Percentiles rank a stretch among this genome's conserved stretches.
These are phyloP conservation scores for Earliella scabrosa DNA, from an alignment of 1,284 basidiomycete species.

Conservation along the genomic window DNA sequence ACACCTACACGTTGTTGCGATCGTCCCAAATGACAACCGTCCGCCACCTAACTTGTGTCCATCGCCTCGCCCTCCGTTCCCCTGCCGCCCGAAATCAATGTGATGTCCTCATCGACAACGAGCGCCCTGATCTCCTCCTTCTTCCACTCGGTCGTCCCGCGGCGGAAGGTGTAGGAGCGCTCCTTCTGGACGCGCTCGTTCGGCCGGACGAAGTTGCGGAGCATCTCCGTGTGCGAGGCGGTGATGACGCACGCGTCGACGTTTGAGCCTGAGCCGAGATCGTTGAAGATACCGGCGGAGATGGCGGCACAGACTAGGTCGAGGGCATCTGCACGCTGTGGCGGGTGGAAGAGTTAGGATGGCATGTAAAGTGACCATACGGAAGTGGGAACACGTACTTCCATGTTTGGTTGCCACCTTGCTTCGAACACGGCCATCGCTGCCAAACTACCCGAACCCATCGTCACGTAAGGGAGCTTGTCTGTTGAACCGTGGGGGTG, in stretches of 20 bases:
- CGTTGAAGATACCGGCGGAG: constrained; percentile 98
- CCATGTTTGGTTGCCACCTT: constrained; percentile 84
- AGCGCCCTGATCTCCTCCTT: constrained; percentile 77
- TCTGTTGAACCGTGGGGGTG: constrained; percentile 98
- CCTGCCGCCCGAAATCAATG: constrained; percentile 39
- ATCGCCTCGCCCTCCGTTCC: constrained; percentile 61
- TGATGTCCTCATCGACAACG: constrained; percentile 74
- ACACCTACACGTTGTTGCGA: constrained; percentile 10
- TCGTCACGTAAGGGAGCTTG: constrained; percentile 98
- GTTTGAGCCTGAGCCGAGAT: constrained; percentile 97
- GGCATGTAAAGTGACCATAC: neutral
- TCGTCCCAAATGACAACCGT: neutral
- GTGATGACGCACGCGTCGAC: constrained; percentile 97
- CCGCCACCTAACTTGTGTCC: constrained; percentile 52
- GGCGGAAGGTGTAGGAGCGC: constrained; percentile 81
- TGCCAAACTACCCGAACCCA: constrained; percentile 96
- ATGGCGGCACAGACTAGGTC: constrained; percentile 87
- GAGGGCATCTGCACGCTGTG: constrained; percentile 82
- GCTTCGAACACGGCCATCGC: constrained; percentile 99
- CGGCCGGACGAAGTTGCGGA: constrained; percentile 92
- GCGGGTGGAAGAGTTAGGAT: neutral
- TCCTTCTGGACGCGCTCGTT: constrained; percentile 89
- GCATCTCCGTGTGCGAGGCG: constrained; percentile 80
- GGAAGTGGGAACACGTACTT: constrained; percentile 47
- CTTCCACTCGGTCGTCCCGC: constrained; percentile 89